phyloP scores from a whole-genome alignment of 2,329 filamentous ascomycete species.

The Tolypocladium nubicola region DNA sequence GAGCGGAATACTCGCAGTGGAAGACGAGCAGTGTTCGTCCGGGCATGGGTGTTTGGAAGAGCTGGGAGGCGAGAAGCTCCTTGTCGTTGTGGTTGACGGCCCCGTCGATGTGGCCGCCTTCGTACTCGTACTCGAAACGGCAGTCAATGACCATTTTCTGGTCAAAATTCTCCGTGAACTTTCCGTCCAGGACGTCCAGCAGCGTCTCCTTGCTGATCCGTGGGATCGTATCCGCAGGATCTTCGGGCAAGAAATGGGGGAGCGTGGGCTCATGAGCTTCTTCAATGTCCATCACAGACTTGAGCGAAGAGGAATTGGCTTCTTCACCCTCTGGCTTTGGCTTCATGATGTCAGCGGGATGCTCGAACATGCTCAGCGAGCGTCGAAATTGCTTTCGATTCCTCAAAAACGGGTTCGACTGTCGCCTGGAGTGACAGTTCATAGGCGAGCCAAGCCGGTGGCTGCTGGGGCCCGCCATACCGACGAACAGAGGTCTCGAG shows the following conservation, averaged over 20 bases:
- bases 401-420: constrained; percentile 59
- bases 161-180: constrained; percentile 65
- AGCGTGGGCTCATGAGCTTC: constrained; percentile 63
- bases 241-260: constrained; percentile 74
- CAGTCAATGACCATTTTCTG: constrained; percentile 88
- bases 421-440: constrained; percentile 59
- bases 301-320: constrained; percentile 36
- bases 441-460: constrained; percentile 68
- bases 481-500: constrained; percentile 54
- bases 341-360: constrained; percentile 78
- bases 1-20: constrained; percentile 97
- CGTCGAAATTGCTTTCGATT: constrained; percentile 83
- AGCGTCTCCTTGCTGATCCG: constrained; percentile 76
- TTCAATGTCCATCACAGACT: constrained; percentile 77
- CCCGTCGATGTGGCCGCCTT: constrained; percentile 87
- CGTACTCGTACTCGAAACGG: constrained; percentile 97
- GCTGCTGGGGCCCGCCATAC: constrained; percentile 38
- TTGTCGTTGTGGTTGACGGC: constrained; percentile 98
- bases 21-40: constrained; percentile 77
- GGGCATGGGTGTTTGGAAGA: constrained; percentile 60
- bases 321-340: constrained; percentile 52
- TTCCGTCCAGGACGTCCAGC: constrained; percentile 77
- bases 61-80: constrained; percentile 66
- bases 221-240: constrained; percentile 75
- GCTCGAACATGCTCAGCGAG: constrained; percentile 96